These are phyloP conservation scores for Ramicandelaber brevisporus DNA, from an alignment of 192 early-diverging fungal genomes.

Conservation along the genomic window DNA sequence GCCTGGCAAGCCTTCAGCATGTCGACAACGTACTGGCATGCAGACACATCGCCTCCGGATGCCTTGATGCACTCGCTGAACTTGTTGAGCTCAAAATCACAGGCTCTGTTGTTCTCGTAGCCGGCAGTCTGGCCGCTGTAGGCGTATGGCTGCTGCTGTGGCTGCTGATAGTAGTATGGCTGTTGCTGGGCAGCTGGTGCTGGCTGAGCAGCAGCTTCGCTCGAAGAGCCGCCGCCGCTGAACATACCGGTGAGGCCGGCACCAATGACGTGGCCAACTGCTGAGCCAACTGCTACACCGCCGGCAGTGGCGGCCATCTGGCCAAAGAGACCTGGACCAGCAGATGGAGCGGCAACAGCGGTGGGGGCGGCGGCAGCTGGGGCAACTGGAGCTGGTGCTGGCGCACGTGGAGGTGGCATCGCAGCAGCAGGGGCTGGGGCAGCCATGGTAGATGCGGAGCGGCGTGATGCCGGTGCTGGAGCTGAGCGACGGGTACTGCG, in stretches of 20 bases:
- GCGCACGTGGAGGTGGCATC: too few relatives aligned
- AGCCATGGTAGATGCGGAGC: too few relatives aligned
- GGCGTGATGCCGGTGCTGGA: too few relatives aligned
- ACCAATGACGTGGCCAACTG: conserved; percentile 20
- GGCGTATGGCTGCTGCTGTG: conserved; percentile 4
- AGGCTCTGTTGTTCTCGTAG: conserved; percentile 8
- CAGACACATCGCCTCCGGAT: conserved; percentile 47
- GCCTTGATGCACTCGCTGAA: conserved; percentile 69
- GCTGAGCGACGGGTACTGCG: too few relatives aligned
- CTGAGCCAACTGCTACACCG: conserved; percentile 55
- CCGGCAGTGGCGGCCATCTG: conserved; percentile 70
- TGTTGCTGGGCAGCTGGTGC: conserved; percentile 12
- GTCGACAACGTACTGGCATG: conserved; percentile 81
- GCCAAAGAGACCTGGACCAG: conserved; percentile 16
- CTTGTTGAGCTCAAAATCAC: conserved; percentile 53
- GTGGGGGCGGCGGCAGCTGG: conserved; percentile 1
- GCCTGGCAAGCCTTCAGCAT: conserved; percentile 71
- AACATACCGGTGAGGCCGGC: conserved; percentile 13
- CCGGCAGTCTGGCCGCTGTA: conserved; percentile 5
- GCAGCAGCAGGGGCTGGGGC: too few relatives aligned
- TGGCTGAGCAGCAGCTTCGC: conserved; percentile 7
- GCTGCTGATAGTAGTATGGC: too few relatives aligned
- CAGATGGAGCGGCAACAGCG: neutral
- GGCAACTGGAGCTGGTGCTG: too few relatives aligned
- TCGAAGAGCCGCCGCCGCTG: conserved; percentile 16